phyloP scores from a whole-genome alignment of 75 land plant species.

The Sequoiadendron giganteum region DNA sequence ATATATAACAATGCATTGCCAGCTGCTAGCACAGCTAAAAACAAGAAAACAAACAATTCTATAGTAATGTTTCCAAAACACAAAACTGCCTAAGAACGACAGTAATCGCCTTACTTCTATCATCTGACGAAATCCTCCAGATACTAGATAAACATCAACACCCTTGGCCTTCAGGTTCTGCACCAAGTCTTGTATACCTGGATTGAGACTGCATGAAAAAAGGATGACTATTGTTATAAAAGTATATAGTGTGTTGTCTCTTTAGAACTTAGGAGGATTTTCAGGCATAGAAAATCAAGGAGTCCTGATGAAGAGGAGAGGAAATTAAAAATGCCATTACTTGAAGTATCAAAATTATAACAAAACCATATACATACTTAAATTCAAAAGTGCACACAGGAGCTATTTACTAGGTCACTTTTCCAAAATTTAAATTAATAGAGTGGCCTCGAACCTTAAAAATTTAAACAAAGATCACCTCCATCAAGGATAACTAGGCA shows the following conservation, averaged over 20 bases:
- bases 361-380: not conserved
- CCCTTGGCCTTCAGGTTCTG: constrained; percentile 62
- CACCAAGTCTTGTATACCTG: constrained; percentile 80
- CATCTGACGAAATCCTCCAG: constrained; percentile 99
- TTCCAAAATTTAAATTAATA: no score
- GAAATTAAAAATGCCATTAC: not conserved
- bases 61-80: not conserved
- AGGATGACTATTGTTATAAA: not conserved
- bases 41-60: not conserved
- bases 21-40: not conserved
- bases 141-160: constrained; percentile 72
- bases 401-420: not conserved
- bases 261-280: not conserved
- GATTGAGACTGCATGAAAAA: constrained; percentile 60
- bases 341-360: not conserved
- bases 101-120: constrained; percentile 63
- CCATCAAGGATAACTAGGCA: no score
- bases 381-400: not conserved
- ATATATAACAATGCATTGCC: not conserved
- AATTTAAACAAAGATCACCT: no score
- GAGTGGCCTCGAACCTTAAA: no score
- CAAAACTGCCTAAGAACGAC: not conserved
- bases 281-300: not conserved
- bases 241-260: not conserved
- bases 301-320: not conserved